Percentiles rank a stretch among this genome's conserved stretches.
Conservation (phyloP, 257 asterid species). For the Jacaranda mimosifolia region DNA sequence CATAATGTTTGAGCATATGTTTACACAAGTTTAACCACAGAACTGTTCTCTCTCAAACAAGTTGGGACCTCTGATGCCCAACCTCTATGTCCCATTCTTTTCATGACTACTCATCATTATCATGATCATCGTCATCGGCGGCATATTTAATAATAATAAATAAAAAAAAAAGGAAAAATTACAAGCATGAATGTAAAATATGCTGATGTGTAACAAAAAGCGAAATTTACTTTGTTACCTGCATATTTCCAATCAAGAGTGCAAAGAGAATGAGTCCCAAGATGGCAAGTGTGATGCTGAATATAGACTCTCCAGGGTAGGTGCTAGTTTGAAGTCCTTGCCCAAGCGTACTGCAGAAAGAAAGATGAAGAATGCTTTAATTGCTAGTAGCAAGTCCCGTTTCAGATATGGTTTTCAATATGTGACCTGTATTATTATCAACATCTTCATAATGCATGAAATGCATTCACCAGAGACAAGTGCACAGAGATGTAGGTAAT, state of each 20-base stretch:
- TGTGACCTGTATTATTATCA: neutral
- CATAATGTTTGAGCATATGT: neutral
- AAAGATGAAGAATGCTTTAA: conserved; percentile 31
- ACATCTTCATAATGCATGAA: neutral
- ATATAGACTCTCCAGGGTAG: conserved; percentile 91
- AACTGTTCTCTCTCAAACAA: neutral
- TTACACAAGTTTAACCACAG: conserved; percentile 7
- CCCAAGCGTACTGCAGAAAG: conserved; percentile 85
- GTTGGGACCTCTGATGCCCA: neutral
- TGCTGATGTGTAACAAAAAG: conserved; percentile 7
- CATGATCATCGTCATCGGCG: too few species aligned
- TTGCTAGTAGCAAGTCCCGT: neutral
- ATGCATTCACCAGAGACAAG: neutral
- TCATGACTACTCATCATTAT: too few species aligned
- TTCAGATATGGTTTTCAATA: neutral
- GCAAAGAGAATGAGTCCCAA: conserved; percentile 97
- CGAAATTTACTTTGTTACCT: conserved; percentile 55
- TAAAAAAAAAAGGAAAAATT: neutral
- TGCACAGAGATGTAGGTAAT: too few species aligned
- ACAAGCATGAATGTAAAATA: conserved; percentile 8
- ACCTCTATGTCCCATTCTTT: neutral
- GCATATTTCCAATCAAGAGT: conserved; percentile 97
- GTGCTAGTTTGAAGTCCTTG: conserved; percentile 99
- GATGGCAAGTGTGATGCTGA: conserved; percentile 96
- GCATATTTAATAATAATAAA: neutral